Percentiles rank a stretch among this genome's conserved stretches.
These are phyloP conservation scores for Talaromyces sp. DNA, from an alignment of 2,329 filamentous ascomycete species.

Conservation along the genomic window DNA sequence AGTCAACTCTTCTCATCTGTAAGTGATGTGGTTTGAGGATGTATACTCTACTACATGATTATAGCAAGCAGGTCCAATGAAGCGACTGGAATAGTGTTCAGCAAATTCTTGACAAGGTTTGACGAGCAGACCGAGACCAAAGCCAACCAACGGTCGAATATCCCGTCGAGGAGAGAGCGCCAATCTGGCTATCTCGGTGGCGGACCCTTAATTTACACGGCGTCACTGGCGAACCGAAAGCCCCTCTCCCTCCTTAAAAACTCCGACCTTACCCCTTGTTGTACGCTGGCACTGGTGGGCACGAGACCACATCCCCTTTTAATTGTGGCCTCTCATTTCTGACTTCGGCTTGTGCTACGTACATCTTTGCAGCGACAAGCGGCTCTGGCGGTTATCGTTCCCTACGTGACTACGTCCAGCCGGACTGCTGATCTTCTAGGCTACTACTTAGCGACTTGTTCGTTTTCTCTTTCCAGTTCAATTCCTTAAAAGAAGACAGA, in stretches of 20 bases:
- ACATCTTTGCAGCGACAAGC: background rate
- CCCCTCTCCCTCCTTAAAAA: background rate
- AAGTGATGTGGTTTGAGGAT: too few species aligned
- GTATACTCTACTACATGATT: too few species aligned
- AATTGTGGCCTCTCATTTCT: slow-evolving; percentile 13
- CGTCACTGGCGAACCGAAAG: slow-evolving; percentile 2
- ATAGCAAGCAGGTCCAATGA: background rate
- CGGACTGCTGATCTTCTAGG: slow-evolving; percentile 16
- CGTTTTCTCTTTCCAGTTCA: background rate
- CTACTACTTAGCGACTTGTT: background rate
- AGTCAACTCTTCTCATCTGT: background rate
- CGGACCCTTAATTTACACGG: background rate
- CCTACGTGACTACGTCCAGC: background rate
- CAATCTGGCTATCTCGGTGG: background rate
- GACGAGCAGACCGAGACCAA: background rate
- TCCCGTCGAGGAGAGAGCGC: background rate
- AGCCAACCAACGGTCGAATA: background rate
- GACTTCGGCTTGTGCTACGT: slow-evolving; percentile 16
- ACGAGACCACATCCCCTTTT: slow-evolving; percentile 33
- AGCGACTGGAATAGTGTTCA: background rate
- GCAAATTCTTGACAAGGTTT: too few species aligned
- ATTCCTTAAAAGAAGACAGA: background rate
- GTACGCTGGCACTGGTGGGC: slow-evolving; percentile 19
- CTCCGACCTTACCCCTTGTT: background rate
- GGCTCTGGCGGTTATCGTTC: slow-evolving; percentile 3